phyloP scores from a whole-genome alignment of 2,329 filamentous ascomycete genomes.

The Cryphonectria carpinicola region DNA sequence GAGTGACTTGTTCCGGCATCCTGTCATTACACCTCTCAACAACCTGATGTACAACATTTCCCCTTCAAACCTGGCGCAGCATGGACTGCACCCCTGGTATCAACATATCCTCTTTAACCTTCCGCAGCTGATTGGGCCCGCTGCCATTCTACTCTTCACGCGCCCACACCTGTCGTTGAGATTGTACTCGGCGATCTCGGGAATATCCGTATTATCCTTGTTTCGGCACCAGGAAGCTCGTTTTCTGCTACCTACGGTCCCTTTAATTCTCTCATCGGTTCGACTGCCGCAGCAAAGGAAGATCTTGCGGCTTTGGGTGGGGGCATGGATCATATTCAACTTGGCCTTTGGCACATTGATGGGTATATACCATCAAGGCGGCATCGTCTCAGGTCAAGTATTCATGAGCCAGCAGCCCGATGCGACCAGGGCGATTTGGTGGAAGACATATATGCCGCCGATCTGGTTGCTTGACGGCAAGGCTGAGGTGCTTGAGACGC shows the following conservation, averaged over 20 bases:
- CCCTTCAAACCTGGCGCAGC: conserved; percentile 70
- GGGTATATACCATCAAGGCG: conserved; percentile 83
- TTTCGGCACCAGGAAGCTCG: conserved; percentile 82
- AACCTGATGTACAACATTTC: conserved; percentile 77
- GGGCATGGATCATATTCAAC: conserved; percentile 72
- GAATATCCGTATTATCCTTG: conserved; percentile 69
- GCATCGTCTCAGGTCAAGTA: conserved; percentile 74
- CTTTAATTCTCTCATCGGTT: conserved; percentile 75
- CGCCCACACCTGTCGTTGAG: conserved; percentile 62
- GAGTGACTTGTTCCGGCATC: conserved; percentile 64
- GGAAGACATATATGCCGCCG: conserved; percentile 84
- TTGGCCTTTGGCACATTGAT: conserved; percentile 69
- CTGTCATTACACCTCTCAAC: conserved; percentile 77
- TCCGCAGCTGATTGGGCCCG: conserved; percentile 73
- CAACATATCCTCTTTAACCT: conserved; percentile 75
- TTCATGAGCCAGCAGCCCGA: conserved; percentile 73
- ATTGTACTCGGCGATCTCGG: conserved; percentile 75
- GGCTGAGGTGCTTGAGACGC: conserved; percentile 71
- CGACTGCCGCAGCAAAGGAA: conserved; percentile 62
- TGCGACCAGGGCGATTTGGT: conserved; percentile 75
- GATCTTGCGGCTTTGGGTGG: conserved; percentile 58
- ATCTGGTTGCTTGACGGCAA: conserved; percentile 80
- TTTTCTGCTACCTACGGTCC: conserved; percentile 75
- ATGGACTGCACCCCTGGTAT: conserved; percentile 79
- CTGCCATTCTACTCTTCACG: conserved; percentile 62